Conservation (phyloP, 2,329 filamentous ascomycete genomes). For the Monilinia aucupariae region DNA sequence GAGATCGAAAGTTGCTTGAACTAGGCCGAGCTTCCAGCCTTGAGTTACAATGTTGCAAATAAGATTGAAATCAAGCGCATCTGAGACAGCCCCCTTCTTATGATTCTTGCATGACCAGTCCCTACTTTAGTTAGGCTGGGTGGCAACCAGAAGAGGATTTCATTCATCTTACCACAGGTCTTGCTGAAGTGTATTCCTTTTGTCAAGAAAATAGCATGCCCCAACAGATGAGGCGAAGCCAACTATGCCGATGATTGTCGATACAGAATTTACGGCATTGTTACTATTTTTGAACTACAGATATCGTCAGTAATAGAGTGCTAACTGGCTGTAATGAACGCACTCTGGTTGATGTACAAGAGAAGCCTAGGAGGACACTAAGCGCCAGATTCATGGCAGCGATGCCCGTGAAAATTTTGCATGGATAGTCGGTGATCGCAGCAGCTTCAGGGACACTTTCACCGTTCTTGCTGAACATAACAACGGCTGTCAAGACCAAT, state of each 20-base stretch:
- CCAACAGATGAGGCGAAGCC: conserved; percentile 23
- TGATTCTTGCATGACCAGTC: conserved; percentile 26
- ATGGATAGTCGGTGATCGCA: conserved; percentile 23
- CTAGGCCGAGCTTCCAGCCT: conserved; percentile 26
- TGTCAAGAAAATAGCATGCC: conserved; percentile 22
- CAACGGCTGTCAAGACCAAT: conserved; percentile 22
- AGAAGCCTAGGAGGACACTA: conserved; percentile 18
- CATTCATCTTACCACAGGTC: conserved; percentile 22
- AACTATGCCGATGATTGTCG: conserved; percentile 21
- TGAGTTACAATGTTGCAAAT: conserved; percentile 23
- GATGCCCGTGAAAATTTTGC: conserved; percentile 19
- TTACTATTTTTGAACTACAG: conserved; percentile 22
- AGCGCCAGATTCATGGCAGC: conserved; percentile 22
- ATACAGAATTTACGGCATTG: conserved; percentile 21
- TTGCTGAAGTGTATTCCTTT: conserved; percentile 16
- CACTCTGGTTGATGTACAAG: conserved; percentile 22
- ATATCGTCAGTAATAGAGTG: conserved; percentile 1
- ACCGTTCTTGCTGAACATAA: conserved; percentile 20
- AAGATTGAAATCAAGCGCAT: conserved; percentile 22
- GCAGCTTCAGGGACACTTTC: conserved; percentile 14
- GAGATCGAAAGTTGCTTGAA: conserved; percentile 26
- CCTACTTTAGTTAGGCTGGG: conserved; percentile 14
- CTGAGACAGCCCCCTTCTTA: conserved; percentile 19
- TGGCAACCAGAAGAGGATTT: not conserved
- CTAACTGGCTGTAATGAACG: not conserved